Evolutionary conservation across 176 grass and related monocot species (phyloP).

Genomic region (Melocanna baccifera): DNA sequence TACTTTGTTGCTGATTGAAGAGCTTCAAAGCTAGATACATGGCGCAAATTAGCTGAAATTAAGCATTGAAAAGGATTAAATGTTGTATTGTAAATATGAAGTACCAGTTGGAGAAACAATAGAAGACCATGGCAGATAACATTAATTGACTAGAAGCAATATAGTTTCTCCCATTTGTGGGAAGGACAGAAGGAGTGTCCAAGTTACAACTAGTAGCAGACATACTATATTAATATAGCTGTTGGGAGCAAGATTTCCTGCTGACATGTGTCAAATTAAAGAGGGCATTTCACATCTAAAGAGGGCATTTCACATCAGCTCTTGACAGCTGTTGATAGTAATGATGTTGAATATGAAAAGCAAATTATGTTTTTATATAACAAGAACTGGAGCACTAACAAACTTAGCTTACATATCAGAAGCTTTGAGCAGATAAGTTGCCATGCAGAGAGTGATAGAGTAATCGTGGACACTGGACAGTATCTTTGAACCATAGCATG

Average conservation of each 20-base stretch:
- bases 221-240: not conserved
- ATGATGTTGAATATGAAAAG: not conserved
- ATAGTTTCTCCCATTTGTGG: not conserved
- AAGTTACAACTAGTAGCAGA: not conserved
- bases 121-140: constrained; percentile 13
- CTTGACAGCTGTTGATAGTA: not conserved
- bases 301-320: not conserved
- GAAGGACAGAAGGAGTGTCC: not conserved
- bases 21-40: constrained; percentile 85
- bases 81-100: constrained; percentile 8
- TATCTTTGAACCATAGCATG: constrained; percentile 2
- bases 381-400: not conserved
- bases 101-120: not conserved
- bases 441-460: not conserved
- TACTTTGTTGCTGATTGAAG: constrained; percentile 97
- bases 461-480: not conserved
- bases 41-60: constrained; percentile 91
- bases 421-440: constrained; percentile 8
- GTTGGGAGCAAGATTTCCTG: not conserved
- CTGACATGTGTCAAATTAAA: not conserved
- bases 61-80: constrained; percentile 33
- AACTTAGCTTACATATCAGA: not conserved
- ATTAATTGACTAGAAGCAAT: not conserved
- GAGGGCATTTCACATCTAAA: not conserved
- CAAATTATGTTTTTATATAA: not conserved